These are phyloP conservation scores for Ramicandelaber brevisporus DNA, from an alignment of 192 early-diverging fungal species.

Conservation along the genomic window DNA sequence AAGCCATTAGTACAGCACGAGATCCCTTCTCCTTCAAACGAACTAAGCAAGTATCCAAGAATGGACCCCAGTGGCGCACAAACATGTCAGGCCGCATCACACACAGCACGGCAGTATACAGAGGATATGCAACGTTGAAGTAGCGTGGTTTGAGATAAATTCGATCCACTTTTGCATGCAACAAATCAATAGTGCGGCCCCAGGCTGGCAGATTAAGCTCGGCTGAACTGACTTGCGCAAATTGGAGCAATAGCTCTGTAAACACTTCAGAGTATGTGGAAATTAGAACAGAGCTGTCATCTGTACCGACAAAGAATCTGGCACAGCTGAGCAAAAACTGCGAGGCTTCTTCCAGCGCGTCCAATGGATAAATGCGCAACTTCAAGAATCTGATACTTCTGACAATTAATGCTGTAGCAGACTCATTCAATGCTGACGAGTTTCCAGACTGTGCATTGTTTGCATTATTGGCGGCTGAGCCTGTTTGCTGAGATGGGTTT, in stretches of 20 bases:
- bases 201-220: conserved; percentile 90
- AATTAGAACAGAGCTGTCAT: conserved; percentile 56
- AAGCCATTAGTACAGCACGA: conserved; percentile 48
- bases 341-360: conserved; percentile 76
- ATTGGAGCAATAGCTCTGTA: conserved; percentile 71
- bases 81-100: conserved; percentile 80
- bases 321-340: conserved; percentile 82
- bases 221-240: conserved; percentile 68
- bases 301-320: conserved; percentile 54
- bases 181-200: conserved; percentile 73
- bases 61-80: conserved; percentile 39
- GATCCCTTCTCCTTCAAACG: conserved; percentile 52
- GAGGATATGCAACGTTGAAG: conserved; percentile 48
- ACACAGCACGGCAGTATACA: conserved; percentile 71
- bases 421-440: conserved; percentile 40
- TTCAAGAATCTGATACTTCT: conserved; percentile 74
- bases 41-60: conserved; percentile 40
- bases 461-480: too few species aligned
- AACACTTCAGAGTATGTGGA: conserved; percentile 79
- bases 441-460: too few species aligned
- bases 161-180: conserved; percentile 71
- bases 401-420: conserved; percentile 64
- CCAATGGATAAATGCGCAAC: conserved; percentile 85
- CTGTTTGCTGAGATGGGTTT: too few species aligned
- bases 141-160: conserved; percentile 73